These are phyloP conservation scores for Inga oerstediana DNA, from an alignment of 306 rosid species.

Conservation along the genomic window DNA sequence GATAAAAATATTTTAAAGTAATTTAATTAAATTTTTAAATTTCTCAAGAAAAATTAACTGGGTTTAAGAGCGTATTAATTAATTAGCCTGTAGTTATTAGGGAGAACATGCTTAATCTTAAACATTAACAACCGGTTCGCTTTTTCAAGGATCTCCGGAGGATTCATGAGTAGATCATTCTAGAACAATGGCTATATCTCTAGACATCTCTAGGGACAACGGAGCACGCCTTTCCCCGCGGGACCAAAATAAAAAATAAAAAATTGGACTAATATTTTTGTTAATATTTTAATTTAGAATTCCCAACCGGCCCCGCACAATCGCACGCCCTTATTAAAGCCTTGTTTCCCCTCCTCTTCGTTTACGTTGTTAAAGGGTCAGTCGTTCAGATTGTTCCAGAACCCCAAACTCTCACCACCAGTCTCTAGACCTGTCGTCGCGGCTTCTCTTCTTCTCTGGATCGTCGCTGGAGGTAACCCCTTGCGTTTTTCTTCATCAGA, in stretches of 20 bases:
- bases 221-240: neutral
- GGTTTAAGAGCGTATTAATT: too few species aligned
- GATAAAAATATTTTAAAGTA: too few species aligned
- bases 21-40: too few species aligned
- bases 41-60: too few species aligned
- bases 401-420: neutral
- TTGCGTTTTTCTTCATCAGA: neutral
- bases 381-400: conserved; percentile 29
- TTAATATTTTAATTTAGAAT: conserved; percentile 18
- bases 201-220: conserved; percentile 27
- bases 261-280: neutral
- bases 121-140: too few species aligned
- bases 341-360: neutral
- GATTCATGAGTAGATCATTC: conserved; percentile 46
- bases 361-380: conserved; percentile 3
- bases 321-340: conserved; percentile 22
- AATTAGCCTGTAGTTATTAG: too few species aligned
- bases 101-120: too few species aligned
- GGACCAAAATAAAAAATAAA: neutral
- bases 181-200: conserved; percentile 43
- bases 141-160: too few species aligned
- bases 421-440: neutral
- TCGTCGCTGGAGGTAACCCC: conserved; percentile 9
- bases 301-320: conserved; percentile 20
- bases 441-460: conserved; percentile 21